A percentile compares a stretch with the other conserved stretches of the same genome.
Conservation (phyloP, 345 rosid species). For the Eucalyptus regnans region DNA sequence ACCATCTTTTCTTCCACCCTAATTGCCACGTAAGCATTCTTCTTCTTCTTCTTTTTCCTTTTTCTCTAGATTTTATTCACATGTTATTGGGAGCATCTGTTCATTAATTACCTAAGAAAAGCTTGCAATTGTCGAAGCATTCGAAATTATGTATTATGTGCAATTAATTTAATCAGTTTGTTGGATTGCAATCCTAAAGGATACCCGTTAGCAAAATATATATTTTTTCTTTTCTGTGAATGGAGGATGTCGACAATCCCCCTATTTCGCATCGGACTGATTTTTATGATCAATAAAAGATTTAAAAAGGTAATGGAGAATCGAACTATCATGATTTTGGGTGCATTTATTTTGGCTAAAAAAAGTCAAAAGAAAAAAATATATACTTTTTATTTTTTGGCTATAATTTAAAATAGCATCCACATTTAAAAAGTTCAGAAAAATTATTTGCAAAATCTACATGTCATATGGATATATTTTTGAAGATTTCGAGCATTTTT, state of each 20-base stretch:
- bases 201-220: neutral
- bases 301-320: neutral
- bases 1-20: neutral
- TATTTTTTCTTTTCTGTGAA: neutral
- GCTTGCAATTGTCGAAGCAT: neutral
- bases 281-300: neutral
- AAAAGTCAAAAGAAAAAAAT: neutral
- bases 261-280: accelerated
- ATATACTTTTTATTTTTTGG: neutral
- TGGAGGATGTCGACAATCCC: neutral
- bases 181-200: neutral
- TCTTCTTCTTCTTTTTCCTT: accelerated
- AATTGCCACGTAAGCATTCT: neutral
- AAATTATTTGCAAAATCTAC: neutral
- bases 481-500: neutral
- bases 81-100: neutral
- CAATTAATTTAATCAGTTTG: neutral
- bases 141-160: neutral
- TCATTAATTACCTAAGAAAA: neutral
- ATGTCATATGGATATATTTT: neutral
- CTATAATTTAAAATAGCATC: neutral
- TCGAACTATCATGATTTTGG: neutral
- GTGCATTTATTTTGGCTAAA: neutral
- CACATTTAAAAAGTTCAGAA: neutral
- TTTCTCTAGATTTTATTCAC: neutral